Conservation (phyloP, 176 grass and related monocot species). For the Oryza meyeriana region DNA sequence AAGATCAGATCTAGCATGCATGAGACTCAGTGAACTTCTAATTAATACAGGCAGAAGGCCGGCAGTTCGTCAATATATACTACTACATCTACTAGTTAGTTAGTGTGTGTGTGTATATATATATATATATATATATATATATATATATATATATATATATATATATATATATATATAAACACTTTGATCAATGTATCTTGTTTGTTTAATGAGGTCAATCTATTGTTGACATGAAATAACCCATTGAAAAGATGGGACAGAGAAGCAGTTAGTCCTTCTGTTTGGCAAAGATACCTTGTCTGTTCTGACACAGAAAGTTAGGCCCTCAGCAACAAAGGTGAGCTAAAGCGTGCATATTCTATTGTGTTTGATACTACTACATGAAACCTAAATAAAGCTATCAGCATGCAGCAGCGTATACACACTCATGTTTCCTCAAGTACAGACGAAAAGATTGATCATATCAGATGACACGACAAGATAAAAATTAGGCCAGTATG, state of each 20-base stretch:
- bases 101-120: no score
- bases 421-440: not conserved
- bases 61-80: constrained; percentile 14
- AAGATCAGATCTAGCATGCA: not conserved
- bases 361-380: not conserved
- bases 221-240: not conserved
- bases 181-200: constrained; percentile 14
- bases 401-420: not conserved
- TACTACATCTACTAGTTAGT: no score
- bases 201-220: constrained; percentile 27
- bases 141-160: not conserved
- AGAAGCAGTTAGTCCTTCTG: constrained; percentile 2
- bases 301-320: constrained; percentile 36
- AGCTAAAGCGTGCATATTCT: constrained; percentile 6
- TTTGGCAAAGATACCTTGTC: constrained; percentile 38
- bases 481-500: constrained; percentile 3
- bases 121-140: not conserved
- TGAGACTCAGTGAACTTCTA: not conserved
- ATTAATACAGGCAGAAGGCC: not conserved
- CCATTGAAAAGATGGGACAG: not conserved
- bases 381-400: constrained; percentile 12
- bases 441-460: constrained; percentile 38
- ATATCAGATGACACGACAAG: not conserved
- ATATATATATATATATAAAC: not conserved
- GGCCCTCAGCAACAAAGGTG: constrained; percentile 28